Evolutionary conservation across 352 stramenopile genomes (phyloP).

Genomic region (Phytophthora quininea): DNA sequence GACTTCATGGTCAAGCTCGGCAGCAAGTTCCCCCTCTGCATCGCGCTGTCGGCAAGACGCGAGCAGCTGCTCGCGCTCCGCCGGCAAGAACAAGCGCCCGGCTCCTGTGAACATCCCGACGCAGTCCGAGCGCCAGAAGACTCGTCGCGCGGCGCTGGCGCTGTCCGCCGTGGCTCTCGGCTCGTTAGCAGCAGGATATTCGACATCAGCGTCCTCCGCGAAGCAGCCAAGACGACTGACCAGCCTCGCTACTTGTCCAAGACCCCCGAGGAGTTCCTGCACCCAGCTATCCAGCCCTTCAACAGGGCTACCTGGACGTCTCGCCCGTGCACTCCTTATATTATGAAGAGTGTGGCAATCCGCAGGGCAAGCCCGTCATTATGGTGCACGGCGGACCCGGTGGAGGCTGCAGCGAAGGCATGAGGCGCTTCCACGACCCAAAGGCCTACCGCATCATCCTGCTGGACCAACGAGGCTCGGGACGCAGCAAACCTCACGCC

Average conservation of each 20-base stretch:
- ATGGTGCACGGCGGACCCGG: conserved; percentile 95
- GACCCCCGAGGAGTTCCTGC: conserved; percentile 79
- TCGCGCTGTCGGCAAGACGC: conserved; percentile 27
- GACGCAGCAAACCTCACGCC: conserved; percentile 86
- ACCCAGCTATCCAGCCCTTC: conserved; percentile 83
- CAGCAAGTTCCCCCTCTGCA: conserved; percentile 22
- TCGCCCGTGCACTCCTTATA: conserved; percentile 88
- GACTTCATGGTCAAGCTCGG: conserved; percentile 25
- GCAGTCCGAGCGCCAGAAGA: conserved; percentile 20
- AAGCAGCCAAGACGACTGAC: conserved; percentile 15
- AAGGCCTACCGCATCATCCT: conserved; percentile 92
- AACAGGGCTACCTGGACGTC: conserved; percentile 83
- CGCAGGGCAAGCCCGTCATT: conserved; percentile 90
- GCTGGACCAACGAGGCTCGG: conserved; percentile 93
- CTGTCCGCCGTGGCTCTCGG: conserved; percentile 34
- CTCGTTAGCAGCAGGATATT: conserved; percentile 34
- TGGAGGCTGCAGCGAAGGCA: conserved; percentile 85
- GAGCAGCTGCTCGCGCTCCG: conserved; percentile 37
- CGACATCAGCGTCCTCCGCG: conserved; percentile 29
- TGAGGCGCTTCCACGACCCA: conserved; percentile 94
- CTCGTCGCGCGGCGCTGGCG: conserved; percentile 21
- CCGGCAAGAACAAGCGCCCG: conserved; percentile 20
- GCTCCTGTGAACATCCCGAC: conserved; percentile 29
- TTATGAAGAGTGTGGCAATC: conserved; percentile 91
- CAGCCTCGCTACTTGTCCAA: conserved; percentile 46